Conservation (phyloP, 495 filamentous ascomycete genomes). For the Lasiosphaeria ovina region DNA sequence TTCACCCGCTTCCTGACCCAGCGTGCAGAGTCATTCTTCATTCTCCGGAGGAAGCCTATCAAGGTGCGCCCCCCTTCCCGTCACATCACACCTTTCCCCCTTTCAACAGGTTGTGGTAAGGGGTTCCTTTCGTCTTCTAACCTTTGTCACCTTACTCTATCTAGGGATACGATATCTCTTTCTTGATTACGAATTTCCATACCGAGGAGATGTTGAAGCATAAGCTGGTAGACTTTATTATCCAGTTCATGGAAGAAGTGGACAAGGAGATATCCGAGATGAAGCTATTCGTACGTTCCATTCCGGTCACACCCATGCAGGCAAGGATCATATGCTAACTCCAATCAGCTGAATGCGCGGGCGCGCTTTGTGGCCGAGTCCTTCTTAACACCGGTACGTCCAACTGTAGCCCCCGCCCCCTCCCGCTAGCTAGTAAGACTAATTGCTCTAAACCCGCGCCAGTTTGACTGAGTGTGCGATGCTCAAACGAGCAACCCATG, state of each 20-base stretch:
- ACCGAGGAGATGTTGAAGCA: conserved; percentile 98
- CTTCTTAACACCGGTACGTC: conserved; percentile 90
- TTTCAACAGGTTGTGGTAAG: no score
- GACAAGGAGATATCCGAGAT: conserved; percentile 99
- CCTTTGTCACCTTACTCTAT: background rate
- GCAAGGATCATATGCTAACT: conserved; percentile 22
- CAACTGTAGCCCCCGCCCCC: background rate
- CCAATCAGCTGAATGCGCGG: conserved; percentile 80
- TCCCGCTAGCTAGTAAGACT: background rate
- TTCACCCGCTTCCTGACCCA: conserved; percentile 96
- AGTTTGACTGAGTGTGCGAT: conserved; percentile 14
- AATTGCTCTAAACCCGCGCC: background rate
- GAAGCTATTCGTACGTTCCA: conserved; percentile 89
- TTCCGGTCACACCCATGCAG: background rate
- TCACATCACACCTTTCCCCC: no score
- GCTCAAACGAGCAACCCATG: background rate
- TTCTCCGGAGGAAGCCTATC: conserved; percentile 89
- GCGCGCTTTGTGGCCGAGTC: conserved; percentile 98
- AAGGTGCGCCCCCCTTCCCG: conserved; percentile 56
- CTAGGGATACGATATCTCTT: conserved; percentile 97
- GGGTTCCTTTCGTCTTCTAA: background rate
- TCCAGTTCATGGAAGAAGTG: conserved; percentile 99
- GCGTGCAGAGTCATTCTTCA: conserved; percentile 79
- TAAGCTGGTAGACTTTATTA: conserved; percentile 97
- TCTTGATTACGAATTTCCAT: conserved; percentile 97